Evolutionary conservation across 2,329 filamentous ascomycete species (phyloP).

Genomic region (Ascochyta lentis): DNA sequence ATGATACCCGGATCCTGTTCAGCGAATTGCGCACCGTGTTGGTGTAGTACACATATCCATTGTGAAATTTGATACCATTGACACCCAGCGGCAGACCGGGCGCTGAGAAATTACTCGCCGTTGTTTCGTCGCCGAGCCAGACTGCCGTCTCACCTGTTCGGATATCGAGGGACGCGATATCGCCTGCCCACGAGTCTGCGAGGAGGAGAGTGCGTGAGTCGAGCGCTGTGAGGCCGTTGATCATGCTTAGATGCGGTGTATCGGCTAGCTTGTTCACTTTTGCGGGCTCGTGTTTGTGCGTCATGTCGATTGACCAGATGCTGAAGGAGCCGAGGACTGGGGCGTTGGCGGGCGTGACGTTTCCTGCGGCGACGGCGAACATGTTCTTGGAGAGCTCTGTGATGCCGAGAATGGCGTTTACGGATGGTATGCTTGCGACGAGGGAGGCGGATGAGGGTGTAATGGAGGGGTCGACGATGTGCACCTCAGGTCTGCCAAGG

Average conservation of each 20-base stretch:
- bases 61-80: conserved; percentile 32
- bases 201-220: conserved; percentile 27
- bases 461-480: conserved; percentile 41
- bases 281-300: neutral
- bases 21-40: conserved; percentile 21
- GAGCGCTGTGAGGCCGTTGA: conserved; percentile 35
- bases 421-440: conserved; percentile 35
- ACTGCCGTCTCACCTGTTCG: conserved; percentile 15
- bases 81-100: conserved; percentile 22
- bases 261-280: conserved; percentile 24
- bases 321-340: conserved; percentile 16
- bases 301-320: conserved; percentile 30
- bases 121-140: conserved; percentile 20
- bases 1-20: conserved; percentile 22
- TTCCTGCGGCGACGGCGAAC: conserved; percentile 42
- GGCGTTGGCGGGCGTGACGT: conserved; percentile 5
- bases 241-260: conserved; percentile 16
- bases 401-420: conserved; percentile 45
- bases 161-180: conserved; percentile 22
- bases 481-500: conserved; percentile 42
- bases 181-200: conserved; percentile 31
- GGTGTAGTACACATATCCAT: conserved; percentile 25
- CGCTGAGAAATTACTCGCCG: conserved; percentile 18
- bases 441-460: conserved; percentile 26
- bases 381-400: conserved; percentile 43